Conservation (phyloP, 2,329 filamentous ascomycete species). For the Dryadomyces quercivorus region DNA sequence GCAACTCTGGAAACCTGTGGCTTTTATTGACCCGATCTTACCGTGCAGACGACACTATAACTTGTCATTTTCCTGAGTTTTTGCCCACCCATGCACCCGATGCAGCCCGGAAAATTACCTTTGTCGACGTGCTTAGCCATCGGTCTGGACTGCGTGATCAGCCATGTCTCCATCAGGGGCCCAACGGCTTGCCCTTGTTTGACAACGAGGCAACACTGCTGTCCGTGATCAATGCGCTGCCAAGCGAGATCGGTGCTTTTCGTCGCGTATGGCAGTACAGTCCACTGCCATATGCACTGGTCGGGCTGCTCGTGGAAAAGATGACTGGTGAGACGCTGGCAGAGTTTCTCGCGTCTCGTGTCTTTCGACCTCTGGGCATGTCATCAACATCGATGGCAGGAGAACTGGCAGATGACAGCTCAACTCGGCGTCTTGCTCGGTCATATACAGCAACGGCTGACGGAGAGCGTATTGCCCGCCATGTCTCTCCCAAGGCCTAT, state of each 20-base stretch:
- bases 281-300: neutral
- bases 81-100: neutral
- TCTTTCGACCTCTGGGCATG: neutral
- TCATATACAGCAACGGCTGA: neutral
- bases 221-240: neutral
- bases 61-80: neutral
- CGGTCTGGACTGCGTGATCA: neutral
- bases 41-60: neutral
- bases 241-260: neutral
- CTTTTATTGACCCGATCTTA: neutral
- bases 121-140: neutral
- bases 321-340: neutral
- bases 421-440: neutral
- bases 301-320: neutral
- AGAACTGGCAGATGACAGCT: neutral
- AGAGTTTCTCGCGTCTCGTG: neutral
- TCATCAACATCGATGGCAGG: neutral
- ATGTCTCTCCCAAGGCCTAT: neutral
- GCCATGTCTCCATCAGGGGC: neutral
- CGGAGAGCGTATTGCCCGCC: neutral
- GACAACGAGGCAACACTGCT: neutral
- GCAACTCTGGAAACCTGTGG: neutral
- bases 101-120: neutral
- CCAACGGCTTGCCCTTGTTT: neutral
- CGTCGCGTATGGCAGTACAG: neutral